Evolutionary conservation across 306 rosid genomes (phyloP).

Genomic region (Cucurbita moschata): DNA sequence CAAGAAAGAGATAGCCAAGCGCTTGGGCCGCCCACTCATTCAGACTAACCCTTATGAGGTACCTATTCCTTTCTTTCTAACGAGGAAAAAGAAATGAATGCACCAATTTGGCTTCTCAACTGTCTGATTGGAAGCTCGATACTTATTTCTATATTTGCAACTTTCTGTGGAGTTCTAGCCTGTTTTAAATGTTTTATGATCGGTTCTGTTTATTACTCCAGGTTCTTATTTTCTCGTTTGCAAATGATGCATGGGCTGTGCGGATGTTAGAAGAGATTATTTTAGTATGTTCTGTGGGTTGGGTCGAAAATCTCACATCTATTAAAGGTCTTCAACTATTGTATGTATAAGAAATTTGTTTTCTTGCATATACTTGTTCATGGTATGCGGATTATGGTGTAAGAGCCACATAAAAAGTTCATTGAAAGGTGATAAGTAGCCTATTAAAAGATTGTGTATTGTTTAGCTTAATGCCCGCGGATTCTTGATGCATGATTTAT

Average conservation of each 20-base stretch:
- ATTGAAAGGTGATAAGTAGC: background rate
- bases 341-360: background rate
- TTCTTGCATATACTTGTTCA: constrained; percentile 1
- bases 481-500: background rate
- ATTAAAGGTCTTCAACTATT: background rate
- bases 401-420: too few relatives aligned
- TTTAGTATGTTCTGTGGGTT: background rate
- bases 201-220: background rate
- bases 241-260: background rate
- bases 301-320: background rate
- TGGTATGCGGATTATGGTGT: background rate
- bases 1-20: constrained; percentile 81
- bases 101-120: background rate
- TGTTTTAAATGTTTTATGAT: background rate
- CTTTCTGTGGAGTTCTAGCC: background rate
- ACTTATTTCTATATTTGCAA: too few relatives aligned
- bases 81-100: background rate
- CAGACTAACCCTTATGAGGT: constrained; percentile 88
- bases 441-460: background rate
- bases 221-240: background rate
- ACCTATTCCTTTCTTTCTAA: background rate
- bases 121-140: too few relatives aligned
- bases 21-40: constrained; percentile 88
- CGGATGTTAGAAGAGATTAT: background rate
- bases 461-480: background rate